phyloP scores from a whole-genome alignment of 73 alveolate species.

The Tetrahymena borealis region DNA sequence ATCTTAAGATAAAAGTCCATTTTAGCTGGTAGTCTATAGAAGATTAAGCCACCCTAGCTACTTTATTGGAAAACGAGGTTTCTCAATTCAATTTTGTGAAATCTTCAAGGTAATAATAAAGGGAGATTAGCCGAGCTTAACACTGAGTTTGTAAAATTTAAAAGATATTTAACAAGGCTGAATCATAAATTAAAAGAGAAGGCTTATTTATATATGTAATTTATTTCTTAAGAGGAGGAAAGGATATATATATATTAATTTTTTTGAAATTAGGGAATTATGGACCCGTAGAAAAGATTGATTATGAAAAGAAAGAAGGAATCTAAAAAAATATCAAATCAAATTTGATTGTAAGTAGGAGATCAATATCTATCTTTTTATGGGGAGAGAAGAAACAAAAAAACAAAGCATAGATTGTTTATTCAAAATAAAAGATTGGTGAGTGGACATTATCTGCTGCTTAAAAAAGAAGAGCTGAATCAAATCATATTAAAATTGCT shows the following conservation, averaged over 20 bases:
- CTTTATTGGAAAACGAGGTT: no score
- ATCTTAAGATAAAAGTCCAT: no score
- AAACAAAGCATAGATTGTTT: not conserved
- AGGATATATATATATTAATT: not conserved
- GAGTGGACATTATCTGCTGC: not conserved
- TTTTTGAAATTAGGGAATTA: not conserved
- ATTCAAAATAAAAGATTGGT: not conserved
- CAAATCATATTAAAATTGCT: not conserved
- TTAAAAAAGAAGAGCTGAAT: not conserved
- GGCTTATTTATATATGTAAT: not conserved
- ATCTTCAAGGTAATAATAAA: no score
- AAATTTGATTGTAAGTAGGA: conserved; percentile 1
- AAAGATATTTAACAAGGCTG: not conserved
- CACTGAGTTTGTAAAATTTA: no score
- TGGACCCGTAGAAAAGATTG: not conserved
- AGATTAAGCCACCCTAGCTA: no score
- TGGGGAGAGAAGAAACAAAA: not conserved
- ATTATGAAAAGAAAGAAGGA: not conserved
- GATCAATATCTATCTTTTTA: not conserved
- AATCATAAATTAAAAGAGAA: not conserved
- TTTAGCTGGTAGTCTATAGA: no score
- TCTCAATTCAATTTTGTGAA: no score
- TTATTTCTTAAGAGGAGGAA: not conserved
- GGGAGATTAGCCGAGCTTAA: no score
- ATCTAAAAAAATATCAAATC: not conserved